Evolutionary conservation across 176 grass and related monocot genomes (phyloP), one percentile per base, ranked within the genome.

Genomic region (Typha latifolia): DNA sequence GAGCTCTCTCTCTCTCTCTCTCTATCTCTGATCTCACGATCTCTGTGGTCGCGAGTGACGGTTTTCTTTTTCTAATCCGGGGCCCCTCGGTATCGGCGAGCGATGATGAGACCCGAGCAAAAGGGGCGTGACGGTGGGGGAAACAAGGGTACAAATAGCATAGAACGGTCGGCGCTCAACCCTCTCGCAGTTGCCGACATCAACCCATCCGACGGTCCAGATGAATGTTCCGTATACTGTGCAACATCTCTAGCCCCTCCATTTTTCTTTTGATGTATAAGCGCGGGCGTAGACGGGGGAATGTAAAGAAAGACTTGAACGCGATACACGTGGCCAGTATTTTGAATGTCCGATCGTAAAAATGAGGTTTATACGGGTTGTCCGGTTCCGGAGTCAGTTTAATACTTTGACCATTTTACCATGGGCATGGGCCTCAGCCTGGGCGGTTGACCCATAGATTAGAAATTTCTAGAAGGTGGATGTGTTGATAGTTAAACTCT

Each of bases 91-190:
- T 34, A 16, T 76, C 49, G 32, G 24, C 12, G 48, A 14, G 2
- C 48, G 47, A 56, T 12, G 22, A 67, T 12, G 22, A 76, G 23
- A 59, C 51, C 47, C 11, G 63, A 68, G 73, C 62, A 14, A 24
- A 55, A 19, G 8, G 62, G 55, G 63, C 61, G 51, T 68, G 63
- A 15, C 48, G 73, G 73, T 32, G 62, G 62, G 15, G 62, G 62
- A 32, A 68, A 55, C 62, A 24, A 55, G 73, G 63, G 73, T 76
- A 76, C 48, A 76, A 43, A 76, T 76, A 76, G 73, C 63, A 61
- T n/a, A 18, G 52, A 55, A 18, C 63, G 53, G 47, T 66, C 73
- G 73, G 62, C 73, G 63, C 49, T 66, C n/a, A 18, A 59, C 6
- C 2, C 18, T 22, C 53, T 7, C 53, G 5, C 6, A 5, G 5